Percentiles rank a stretch among this genome's conserved stretches.
phyloP scores from a whole-genome alignment of 805 yeast genomes.

The Wickerhamiella allomyrinae region DNA sequence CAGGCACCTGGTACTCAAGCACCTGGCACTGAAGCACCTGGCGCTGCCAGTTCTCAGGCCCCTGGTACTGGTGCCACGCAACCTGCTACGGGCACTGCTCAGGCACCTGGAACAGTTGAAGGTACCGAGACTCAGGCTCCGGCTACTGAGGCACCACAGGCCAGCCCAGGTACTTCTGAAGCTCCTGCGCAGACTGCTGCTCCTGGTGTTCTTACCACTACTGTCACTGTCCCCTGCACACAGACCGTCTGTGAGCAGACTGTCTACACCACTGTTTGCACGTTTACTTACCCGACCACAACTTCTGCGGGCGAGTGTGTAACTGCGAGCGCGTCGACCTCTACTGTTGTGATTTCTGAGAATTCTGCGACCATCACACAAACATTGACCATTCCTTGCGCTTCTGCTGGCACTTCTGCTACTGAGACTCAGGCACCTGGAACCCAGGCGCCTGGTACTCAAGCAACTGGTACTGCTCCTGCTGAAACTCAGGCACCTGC shows the following conservation, averaged over 20 bases:
- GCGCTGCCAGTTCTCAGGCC: neutral
- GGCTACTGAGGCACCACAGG: neutral
- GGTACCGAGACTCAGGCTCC: neutral
- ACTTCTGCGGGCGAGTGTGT: neutral
- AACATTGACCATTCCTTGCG: neutral
- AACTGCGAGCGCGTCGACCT: neutral
- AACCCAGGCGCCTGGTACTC: neutral
- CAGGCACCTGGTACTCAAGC: neutral
- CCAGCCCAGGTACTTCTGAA: no score
- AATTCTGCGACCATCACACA: neutral
- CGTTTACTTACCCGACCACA: neutral
- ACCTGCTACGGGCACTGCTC: neutral
- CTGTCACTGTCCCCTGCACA: conserved; percentile 8
- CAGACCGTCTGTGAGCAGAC: neutral
- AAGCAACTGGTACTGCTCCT: no score
- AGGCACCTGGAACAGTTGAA: neutral
- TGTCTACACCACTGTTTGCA: neutral
- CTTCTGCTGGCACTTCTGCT: neutral
- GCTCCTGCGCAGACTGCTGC: neutral
- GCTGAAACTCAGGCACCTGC: neutral
- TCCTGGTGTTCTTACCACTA: neutral
- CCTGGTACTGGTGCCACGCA: neutral
- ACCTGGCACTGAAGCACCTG: neutral
- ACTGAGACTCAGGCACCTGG: neutral
- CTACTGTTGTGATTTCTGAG: neutral